Base-by-base conservation (phyloP, 306 rosid species). In the Castanea crenata region DNA sequence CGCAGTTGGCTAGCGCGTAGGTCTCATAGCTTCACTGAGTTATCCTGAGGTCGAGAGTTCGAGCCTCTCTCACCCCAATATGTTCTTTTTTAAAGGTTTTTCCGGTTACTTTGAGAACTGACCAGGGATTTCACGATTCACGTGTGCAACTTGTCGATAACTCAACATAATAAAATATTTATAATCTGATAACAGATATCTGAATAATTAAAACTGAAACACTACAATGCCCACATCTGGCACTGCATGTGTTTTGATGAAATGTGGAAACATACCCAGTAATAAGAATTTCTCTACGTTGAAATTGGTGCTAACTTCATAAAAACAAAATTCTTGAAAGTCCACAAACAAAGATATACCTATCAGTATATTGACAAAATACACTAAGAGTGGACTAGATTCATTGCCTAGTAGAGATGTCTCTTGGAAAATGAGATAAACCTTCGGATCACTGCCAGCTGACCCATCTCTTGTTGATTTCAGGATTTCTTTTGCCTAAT, bases 1-100 rank as follows among this genome's bases (percentile, higher is more conserved):
- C 89, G 91, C 91, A 85, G 91, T 87, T 89, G 91, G 95, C 88
- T 89, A 89, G 95, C 90, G 90, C 88, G 92, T 85, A 89, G 92
- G 91, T 89, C 90, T 91, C 91, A 89, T 91, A 89, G 91, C 90
- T 74, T 54, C 29, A 91, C 89, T 56, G 92, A 91, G 46, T 41
- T 41, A 41, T 41, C 46, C 46, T 41, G 46, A 41, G 46, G 46
- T 41, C 46, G 46, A 41, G 46, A 41, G 46, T 41, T 41, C 46
- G 46, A 41, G 46, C 46, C 46, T 41, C 46, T 41, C 46, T 41
- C 90, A 87, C 88, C 90, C 91, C 94, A 87, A 1, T 1, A 0
- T 83, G 89, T 4, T 0, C 10, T 8, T 0, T 21, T 0, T 0
- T 27, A 1, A 56, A 55, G 7, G 87, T 90, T 35, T 35, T 35